A percentile compares a stretch with the other conserved stretches of the same genome.
Evolutionary conservation across 208 protist species (phyloP).

Genomic region (Zelonia costaricensis): DNA sequence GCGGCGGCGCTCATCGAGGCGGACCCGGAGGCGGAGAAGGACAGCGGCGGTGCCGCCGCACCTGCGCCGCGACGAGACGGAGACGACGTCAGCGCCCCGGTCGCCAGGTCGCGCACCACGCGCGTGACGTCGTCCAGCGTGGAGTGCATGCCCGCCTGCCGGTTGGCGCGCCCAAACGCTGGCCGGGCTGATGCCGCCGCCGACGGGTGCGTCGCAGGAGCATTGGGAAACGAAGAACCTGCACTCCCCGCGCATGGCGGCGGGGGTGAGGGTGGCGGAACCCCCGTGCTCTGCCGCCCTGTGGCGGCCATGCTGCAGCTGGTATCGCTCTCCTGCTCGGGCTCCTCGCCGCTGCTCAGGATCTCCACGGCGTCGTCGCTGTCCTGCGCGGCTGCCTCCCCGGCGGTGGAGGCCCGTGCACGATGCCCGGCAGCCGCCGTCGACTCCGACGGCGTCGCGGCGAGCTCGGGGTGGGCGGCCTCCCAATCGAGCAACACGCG

Average conservation of each 20-base stretch:
- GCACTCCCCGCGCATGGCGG: no score
- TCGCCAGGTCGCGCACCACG: conserved; percentile 7
- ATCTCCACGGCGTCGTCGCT: background rate
- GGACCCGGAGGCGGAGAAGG: no score
- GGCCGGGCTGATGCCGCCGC: background rate
- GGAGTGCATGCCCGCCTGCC: background rate
- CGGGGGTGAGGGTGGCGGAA: no score
- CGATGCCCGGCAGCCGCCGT: background rate
- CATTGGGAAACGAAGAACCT: background rate
- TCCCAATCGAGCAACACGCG: conserved; percentile 54
- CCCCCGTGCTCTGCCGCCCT: no score
- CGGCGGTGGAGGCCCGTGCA: background rate
- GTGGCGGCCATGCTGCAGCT: no score
- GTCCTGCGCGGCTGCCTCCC: background rate
- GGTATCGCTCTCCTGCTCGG: no score
- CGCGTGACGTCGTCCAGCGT: conserved; percentile 17
- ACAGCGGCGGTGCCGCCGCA: no score
- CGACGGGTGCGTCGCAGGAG: background rate
- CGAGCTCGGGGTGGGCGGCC: conserved; percentile 13
- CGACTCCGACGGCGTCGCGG: no score
- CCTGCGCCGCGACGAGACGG: no score
- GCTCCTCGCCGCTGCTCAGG: no score
- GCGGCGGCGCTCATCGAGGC: background rate
- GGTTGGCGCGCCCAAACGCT: background rate
- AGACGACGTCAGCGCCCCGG: background rate